Evolutionary conservation across 768 basidiomycete genomes (phyloP).

Genomic region (Amanita polypyramis): DNA sequence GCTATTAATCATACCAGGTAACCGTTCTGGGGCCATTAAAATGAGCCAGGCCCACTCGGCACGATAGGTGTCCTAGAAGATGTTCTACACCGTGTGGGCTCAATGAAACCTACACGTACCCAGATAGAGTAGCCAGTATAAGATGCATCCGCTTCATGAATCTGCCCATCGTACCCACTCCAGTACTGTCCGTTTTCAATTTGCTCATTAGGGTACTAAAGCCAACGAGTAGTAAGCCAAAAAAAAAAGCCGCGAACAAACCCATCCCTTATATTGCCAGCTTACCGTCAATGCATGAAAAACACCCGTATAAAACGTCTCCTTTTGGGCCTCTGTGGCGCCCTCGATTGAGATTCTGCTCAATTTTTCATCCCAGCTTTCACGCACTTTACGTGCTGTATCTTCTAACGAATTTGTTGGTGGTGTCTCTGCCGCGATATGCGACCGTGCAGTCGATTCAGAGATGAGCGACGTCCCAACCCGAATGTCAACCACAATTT

Average conservation of each 20-base stretch:
- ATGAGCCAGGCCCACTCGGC: conserved; percentile 76
- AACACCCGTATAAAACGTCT: conserved; percentile 50
- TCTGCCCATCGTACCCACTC: conserved; percentile 61
- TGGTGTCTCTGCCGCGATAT: conserved; percentile 30
- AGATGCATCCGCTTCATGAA: conserved; percentile 49
- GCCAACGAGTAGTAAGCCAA: neutral
- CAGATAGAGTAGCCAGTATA: conserved; percentile 79
- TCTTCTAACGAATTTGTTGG: conserved; percentile 30
- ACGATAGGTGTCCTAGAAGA: conserved; percentile 59
- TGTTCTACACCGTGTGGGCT: neutral
- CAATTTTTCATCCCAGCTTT: conserved; percentile 49
- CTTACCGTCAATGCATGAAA: conserved; percentile 52
- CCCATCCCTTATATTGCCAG: too few species aligned
- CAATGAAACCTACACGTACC: conserved; percentile 26
- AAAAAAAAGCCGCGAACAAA: neutral
- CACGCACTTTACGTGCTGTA: conserved; percentile 36
- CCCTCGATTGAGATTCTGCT: conserved; percentile 39
- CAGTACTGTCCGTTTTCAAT: conserved; percentile 59
- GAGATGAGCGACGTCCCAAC: conserved; percentile 72
- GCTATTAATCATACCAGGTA: conserved; percentile 65
- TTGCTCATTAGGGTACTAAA: conserved; percentile 70
- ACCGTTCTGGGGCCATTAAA: conserved; percentile 65
- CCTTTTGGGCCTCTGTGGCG: conserved; percentile 34
- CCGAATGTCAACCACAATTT: conserved; percentile 35
- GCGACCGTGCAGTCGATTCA: conserved; percentile 48